Evolutionary conservation across 306 rosid species (phyloP), one percentile per base, ranked within the genome.

Genomic region (Acacia confusa): DNA sequence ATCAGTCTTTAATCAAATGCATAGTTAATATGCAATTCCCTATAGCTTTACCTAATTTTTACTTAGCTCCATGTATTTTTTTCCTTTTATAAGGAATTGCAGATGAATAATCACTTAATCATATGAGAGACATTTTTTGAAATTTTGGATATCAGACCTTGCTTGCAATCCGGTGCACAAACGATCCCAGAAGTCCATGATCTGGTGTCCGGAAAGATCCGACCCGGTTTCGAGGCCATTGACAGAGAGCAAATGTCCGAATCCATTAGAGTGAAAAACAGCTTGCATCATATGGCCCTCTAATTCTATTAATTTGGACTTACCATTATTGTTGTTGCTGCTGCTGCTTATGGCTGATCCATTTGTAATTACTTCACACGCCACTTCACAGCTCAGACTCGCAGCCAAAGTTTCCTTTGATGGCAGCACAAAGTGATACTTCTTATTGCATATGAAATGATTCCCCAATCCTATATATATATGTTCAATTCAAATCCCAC

Each of bases 241-340:
- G 63, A 89, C 83, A 68, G 88, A 86, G 7, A 91, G 87, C 92
- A 94, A 92, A 89, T 94, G 97, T 5, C 98, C 95, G 72, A 89
- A 89, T 20, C 98, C 97, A 76, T 94, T 94, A 63, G 96, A 91
- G 84, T 94, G 98, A 85, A 94, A 86, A 57, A 91, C 94, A 78
- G 93, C 97, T 84, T 94, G 97, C 92, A 92, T 86, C 87, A 87
- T 84, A 83, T 92, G 94, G 32, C 90, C 92, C 70, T 90, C 72
- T 82, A 82, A 75, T 58, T 85, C 86, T 79, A 75, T 82, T 78
- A 89, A 73, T 60, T 83, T 86, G 47, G 86, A 89, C 91, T 76
- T 82, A 85, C 87, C 83, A 80, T 75, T 83, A 69, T 63, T 63
- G 14, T 2, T 22, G 36, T 12, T 27, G 9, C 71, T 75, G 1